A percentile compares a stretch with the other conserved stretches of the same genome.
Evolutionary conservation across 768 basidiomycete genomes (phyloP).

Genomic region (Lactarius evosmus): DNA sequence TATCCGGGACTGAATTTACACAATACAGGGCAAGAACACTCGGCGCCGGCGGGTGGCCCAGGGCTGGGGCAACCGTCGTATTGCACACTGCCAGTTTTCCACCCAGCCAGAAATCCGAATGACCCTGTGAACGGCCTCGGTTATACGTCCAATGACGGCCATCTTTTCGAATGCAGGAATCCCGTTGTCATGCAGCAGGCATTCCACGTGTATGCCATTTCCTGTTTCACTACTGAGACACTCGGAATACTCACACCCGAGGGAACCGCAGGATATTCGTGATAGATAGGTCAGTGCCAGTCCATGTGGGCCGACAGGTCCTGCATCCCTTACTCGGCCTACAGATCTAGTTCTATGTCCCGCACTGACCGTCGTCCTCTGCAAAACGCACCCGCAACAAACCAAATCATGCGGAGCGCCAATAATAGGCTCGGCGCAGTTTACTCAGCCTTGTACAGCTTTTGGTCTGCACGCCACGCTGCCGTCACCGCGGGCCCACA

Average conservation of each 20-base stretch:
- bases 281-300: too few relatives aligned
- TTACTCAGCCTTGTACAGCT: conserved; percentile 50
- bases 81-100: conserved; percentile 53
- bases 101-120: conserved; percentile 37
- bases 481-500: conserved; percentile 34
- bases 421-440: conserved; percentile 58
- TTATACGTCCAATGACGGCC: conserved; percentile 52
- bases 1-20: too few relatives aligned
- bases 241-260: too few relatives aligned
- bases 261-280: too few relatives aligned
- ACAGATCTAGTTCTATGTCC: conserved; percentile 53
- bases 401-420: conserved; percentile 36
- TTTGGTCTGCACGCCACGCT: conserved; percentile 52
- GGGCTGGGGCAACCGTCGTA: conserved; percentile 48
- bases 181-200: conserved; percentile 43
- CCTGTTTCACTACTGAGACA: too few relatives aligned
- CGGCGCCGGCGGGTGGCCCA: conserved; percentile 21
- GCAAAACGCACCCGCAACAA: conserved; percentile 40
- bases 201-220: too few relatives aligned
- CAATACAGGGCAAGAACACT: conserved; percentile 48
- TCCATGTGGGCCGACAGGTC: not conserved
- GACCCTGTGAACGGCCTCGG: conserved; percentile 36
- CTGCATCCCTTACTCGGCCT: conserved; percentile 1
- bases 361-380: conserved; percentile 43
- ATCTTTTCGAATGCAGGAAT: conserved; percentile 51